Evolutionary conservation across 345 rosid species (phyloP).

Genomic region (Salix purpurea): DNA sequence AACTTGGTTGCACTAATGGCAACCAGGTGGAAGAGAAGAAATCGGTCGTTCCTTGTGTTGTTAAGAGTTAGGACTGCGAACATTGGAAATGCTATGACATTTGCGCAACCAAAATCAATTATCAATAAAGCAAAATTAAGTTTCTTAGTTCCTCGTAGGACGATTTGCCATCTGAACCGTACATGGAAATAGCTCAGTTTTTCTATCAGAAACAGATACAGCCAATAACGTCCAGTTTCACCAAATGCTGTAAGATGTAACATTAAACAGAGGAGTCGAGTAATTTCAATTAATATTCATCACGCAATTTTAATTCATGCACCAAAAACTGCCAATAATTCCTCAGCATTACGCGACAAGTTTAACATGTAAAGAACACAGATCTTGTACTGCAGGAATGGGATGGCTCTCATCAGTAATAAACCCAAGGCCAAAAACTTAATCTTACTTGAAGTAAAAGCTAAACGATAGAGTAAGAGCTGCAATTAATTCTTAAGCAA

Average conservation of each 20-base stretch:
- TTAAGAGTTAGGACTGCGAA: not conserved
- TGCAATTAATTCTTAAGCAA: not conserved
- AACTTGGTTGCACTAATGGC: not conserved
- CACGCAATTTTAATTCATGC: not conserved
- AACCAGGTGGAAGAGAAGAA: not conserved
- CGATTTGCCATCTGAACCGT: not conserved
- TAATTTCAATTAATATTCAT: not conserved
- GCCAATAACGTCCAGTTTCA: not conserved
- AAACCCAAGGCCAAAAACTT: not conserved
- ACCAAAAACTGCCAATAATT: not conserved
- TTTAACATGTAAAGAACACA: not conserved
- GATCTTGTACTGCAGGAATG: not conserved
- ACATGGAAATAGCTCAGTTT: not conserved
- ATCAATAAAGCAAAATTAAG: not conserved
- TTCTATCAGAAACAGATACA: not conserved
- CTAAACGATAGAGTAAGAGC: not conserved
- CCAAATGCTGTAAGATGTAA: not conserved
- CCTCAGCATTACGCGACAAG: not conserved
- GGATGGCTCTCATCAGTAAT: not conserved
- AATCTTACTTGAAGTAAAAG: not conserved
- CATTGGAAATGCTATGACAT: not conserved
- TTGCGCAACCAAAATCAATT: not conserved
- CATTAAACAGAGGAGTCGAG: not conserved
- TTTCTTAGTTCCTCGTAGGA: not conserved
- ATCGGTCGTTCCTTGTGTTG: not conserved